Conservation (phyloP, 2,329 filamentous ascomycete species). For the Lachnellula arida region DNA sequence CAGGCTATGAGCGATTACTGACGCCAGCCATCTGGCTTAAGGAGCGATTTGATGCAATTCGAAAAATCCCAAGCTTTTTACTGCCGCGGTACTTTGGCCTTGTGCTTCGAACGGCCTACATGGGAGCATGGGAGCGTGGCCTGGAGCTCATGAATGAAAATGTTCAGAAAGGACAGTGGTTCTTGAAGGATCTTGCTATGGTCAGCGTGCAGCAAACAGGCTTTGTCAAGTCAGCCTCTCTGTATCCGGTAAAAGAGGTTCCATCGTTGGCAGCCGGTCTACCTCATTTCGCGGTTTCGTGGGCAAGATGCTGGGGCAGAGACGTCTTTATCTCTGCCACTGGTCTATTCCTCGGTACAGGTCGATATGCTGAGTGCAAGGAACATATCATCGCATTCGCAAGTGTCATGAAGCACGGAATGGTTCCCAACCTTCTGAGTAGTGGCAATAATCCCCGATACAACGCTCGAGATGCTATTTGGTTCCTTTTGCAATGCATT, state of each 20-base stretch:
- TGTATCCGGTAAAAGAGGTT: conserved; percentile 81
- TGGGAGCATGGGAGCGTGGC: conserved; percentile 72
- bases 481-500: conserved; percentile 96
- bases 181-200: conserved; percentile 82
- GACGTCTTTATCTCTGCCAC: conserved; percentile 96
- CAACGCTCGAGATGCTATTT: conserved; percentile 93
- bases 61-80: conserved; percentile 80
- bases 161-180: conserved; percentile 77
- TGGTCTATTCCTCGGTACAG: conserved; percentile 86
- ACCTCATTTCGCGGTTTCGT: conserved; percentile 88
- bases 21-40: conserved; percentile 73
- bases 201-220: conserved; percentile 90
- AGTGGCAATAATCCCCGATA: conserved; percentile 84
- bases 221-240: conserved; percentile 80
- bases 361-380: conserved; percentile 80
- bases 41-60: conserved; percentile 80
- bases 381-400: conserved; percentile 95
- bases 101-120: conserved; percentile 81
- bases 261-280: conserved; percentile 87
- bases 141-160: conserved; percentile 75
- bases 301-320: conserved; percentile 95
- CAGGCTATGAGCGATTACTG: conserved; percentile 57
- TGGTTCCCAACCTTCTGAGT: conserved; percentile 92
- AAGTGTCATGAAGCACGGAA: conserved; percentile 94
- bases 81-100: conserved; percentile 91